phyloP scores from a whole-genome alignment of 1,139 yeast species.

The Torulaspora globosa region DNA sequence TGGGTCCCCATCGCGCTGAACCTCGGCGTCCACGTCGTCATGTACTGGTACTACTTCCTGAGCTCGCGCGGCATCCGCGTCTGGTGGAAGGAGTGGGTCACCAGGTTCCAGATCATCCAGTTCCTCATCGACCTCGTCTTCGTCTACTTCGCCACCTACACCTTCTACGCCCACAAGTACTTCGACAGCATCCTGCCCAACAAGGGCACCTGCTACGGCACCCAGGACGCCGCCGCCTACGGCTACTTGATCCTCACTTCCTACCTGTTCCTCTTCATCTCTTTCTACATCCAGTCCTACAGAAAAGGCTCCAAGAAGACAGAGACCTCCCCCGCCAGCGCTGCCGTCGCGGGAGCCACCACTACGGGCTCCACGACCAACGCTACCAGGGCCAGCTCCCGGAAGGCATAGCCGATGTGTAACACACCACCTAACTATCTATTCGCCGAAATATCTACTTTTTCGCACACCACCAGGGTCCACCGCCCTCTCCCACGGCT shows the following conservation, averaged over 20 bases:
- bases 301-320: constrained; percentile 43
- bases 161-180: constrained; percentile 62
- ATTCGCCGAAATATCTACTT: no score
- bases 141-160: constrained; percentile 89
- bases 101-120: constrained; percentile 92
- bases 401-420: constrained; percentile 42
- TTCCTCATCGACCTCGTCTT: constrained; percentile 84
- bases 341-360: constrained; percentile 4
- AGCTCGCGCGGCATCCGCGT: constrained; percentile 91
- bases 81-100: constrained; percentile 99
- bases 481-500: not conserved
- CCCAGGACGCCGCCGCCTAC: constrained; percentile 84
- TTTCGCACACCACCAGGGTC: not conserved
- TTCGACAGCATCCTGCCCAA: constrained; percentile 62
- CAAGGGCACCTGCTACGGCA: constrained; percentile 85
- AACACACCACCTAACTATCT: not conserved
- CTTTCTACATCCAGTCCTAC: constrained; percentile 88
- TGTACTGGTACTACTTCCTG: constrained; percentile 97
- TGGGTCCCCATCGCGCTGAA: constrained; percentile 94
- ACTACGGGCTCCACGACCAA: constrained; percentile 34
- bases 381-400: constrained; percentile 42
- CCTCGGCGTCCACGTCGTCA: constrained; percentile 89
- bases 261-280: constrained; percentile 84
- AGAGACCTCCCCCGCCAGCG: constrained; percentile 12
- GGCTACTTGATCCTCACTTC: constrained; percentile 89